These are phyloP conservation scores for Pseudonitzschia pungens DNA, from an alignment of 108 stramenopile species.

Conservation along the genomic window DNA sequence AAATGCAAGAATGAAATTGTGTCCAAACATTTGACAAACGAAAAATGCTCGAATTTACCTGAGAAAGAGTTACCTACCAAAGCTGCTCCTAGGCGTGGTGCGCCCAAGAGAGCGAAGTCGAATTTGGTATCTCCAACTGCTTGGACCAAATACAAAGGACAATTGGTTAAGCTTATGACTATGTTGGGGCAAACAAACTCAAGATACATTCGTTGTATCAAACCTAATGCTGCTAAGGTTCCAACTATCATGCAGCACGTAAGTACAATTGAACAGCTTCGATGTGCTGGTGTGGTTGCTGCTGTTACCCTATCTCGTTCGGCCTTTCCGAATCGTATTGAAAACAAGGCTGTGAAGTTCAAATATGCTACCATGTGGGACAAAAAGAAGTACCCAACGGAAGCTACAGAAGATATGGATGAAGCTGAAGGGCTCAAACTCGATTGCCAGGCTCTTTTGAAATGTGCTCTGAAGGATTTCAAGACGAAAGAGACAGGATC, in stretches of 20 bases:
- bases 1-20: constrained; percentile 65
- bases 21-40: constrained; percentile 34
- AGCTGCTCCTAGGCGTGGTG: constrained; percentile 12
- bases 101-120: constrained; percentile 53
- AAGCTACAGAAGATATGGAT: constrained; percentile 35
- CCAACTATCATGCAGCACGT: constrained; percentile 80
- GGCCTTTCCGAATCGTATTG: constrained; percentile 93
- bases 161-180: constrained; percentile 68
- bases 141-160: constrained; percentile 79
- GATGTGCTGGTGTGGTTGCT: constrained; percentile 96
- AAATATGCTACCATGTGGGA: constrained; percentile 52
- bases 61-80: constrained; percentile 17
- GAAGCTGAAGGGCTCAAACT: constrained; percentile 30
- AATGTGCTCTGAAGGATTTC: constrained; percentile 43
- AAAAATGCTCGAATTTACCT: constrained; percentile 39
- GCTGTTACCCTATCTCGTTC: constrained; percentile 92
- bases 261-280: constrained; percentile 90
- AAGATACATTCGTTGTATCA: constrained; percentile 89
- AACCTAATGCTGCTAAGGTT: constrained; percentile 77
- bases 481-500: constrained; percentile 33
- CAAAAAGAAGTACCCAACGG: constrained; percentile 37
- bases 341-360: constrained; percentile 82
- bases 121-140: constrained; percentile 66
- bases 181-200: constrained; percentile 72
- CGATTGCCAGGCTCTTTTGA: constrained; percentile 51